These are phyloP conservation scores for Tolypocladium amazonense DNA, from an alignment of 2,329 filamentous ascomycete genomes.

Conservation along the genomic window DNA sequence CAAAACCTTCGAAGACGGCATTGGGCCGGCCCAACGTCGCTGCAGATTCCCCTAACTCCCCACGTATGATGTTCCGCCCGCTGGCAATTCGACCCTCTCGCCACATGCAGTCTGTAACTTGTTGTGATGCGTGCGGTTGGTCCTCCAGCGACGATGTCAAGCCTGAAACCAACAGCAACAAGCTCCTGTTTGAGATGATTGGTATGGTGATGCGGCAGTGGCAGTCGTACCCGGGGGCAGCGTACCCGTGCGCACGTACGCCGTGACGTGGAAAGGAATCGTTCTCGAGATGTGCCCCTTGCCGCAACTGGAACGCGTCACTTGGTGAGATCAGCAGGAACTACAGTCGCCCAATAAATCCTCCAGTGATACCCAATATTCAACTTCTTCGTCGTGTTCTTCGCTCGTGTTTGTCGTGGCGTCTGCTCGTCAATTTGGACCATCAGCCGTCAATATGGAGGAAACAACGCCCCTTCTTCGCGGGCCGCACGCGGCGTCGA, in stretches of 20 bases:
- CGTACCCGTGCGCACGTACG: background rate
- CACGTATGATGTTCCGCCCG: background rate
- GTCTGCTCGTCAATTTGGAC: background rate
- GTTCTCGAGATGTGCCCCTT: background rate
- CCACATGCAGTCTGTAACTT: background rate
- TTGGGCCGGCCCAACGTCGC: background rate
- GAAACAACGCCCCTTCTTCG: conserved; percentile 1
- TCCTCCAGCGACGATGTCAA: background rate
- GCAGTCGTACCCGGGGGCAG: background rate
- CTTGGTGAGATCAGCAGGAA: background rate
- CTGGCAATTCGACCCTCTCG: background rate
- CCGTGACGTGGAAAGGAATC: background rate
- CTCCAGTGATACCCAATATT: background rate
- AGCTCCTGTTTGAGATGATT: background rate
- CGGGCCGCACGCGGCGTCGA: background rate
- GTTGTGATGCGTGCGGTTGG: background rate
- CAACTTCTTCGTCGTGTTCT: background rate
- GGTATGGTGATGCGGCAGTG: background rate
- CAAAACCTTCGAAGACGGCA: background rate
- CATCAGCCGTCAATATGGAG: background rate
- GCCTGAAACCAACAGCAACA: background rate
- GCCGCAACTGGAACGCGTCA: background rate
- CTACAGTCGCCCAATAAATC: background rate
- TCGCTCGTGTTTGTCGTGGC: background rate
- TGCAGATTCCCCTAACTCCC: background rate